Conservation (phyloP, 345 rosid genomes). For the Excoecaria cochinchinensis region DNA sequence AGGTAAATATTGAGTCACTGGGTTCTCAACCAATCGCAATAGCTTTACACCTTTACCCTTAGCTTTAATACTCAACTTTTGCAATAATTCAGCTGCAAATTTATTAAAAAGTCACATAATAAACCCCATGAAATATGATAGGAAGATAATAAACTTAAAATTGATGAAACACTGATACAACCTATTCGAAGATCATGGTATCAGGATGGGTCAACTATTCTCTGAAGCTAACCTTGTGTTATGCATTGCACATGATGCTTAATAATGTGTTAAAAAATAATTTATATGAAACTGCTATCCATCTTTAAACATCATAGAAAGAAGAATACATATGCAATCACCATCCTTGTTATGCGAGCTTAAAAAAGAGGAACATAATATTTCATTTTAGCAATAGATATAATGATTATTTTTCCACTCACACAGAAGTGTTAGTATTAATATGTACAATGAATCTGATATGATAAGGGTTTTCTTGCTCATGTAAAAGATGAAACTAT, state of each 20-base stretch:
- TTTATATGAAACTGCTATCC: background rate
- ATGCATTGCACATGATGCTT: background rate
- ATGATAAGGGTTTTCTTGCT: background rate
- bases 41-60: background rate
- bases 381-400: background rate
- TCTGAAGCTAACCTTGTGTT: background rate
- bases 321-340: background rate
- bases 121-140: background rate
- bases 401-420: background rate
- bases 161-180: background rate
- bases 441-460: background rate
- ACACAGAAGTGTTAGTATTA: background rate
- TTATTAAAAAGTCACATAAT: background rate
- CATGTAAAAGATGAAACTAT: background rate
- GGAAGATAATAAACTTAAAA: background rate
- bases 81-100: conserved; percentile 4
- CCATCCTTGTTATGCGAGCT: background rate
- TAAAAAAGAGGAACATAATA: no score
- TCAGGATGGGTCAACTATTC: background rate
- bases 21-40: conserved; percentile 5
- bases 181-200: background rate
- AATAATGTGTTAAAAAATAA: no score
- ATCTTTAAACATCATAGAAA: background rate
- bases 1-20: conserved; percentile 7
- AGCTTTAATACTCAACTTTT: background rate